Base-by-base conservation (phyloP, 2,329 filamentous ascomycete genomes). In the Aspergillus costaricaensis region DNA sequence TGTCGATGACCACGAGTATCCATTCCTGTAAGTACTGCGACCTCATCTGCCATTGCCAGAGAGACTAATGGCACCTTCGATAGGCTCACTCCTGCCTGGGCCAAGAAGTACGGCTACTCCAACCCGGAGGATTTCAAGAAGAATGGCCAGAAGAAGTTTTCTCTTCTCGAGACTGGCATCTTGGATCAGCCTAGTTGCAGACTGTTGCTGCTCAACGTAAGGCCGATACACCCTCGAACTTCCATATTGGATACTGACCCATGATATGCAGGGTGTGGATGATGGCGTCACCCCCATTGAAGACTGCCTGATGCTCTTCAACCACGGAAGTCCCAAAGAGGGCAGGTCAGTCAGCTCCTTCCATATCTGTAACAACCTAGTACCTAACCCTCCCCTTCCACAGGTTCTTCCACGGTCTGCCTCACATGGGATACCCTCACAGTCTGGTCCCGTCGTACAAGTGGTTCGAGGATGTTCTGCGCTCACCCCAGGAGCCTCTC, bases 281-380 rank as follows among this genome's bases (percentile, higher is more conserved):
- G 87, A 90, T 65, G 87, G 86, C 0, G 74, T 89, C 48, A 88
- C 88, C 80, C 87, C 87, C 0, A 87, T 90, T 59, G 87, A 90
- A 68, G 87, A 90, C 68, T 87, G 81, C 14, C 83, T 87, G 76
- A 75, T 90, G 55, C 75, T 89, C 57, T 84, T 88, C 65, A 85
- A 88, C 71, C 82, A 88, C 65, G 87, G 87, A 2, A 81, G 79
- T 32, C 85, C 86, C 12, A 90, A 90, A 76, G 87, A 89, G 74
- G 85, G 81, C 10, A 80, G 87, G 52, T 88, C 52, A 7, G 61
- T 12, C 17, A 4, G 10, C 50, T 2, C 36, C 10, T 3, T 12
- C 3, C 3, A n/a, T 1, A 2, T 12, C 27, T 17, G n/a, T n/a
- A 9, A 17, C 14, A 5, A 27, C 19, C 12, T 23, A 27, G 21